phyloP scores from a whole-genome alignment of 257 asterid genomes.

The Primulina huaijiensis region DNA sequence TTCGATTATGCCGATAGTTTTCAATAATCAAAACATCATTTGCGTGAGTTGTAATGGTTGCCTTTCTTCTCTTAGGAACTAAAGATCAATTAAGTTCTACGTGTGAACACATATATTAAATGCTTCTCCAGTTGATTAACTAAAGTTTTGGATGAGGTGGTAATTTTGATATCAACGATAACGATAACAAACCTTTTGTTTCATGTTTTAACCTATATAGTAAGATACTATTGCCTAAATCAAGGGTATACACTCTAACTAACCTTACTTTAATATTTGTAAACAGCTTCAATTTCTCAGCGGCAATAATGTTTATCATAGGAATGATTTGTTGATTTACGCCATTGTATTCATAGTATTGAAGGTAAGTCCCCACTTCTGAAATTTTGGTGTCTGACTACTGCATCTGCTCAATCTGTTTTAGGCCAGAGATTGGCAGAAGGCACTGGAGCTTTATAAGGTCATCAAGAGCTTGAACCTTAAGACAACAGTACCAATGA shows the following conservation, averaged over 20 bases:
- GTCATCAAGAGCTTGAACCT: slow-evolving; percentile 58
- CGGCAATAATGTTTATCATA: slow-evolving; percentile 18
- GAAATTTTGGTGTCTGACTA: slow-evolving; percentile 13
- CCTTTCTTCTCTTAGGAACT: slow-evolving; percentile 15
- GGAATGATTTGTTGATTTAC: slow-evolving; percentile 12
- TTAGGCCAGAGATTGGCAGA: slow-evolving; percentile 86
- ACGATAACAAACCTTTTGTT: not conserved
- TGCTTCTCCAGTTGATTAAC: too few relatives aligned
- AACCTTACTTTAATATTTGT: slow-evolving; percentile 8
- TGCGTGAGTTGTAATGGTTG: not conserved
- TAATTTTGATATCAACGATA: too few relatives aligned
- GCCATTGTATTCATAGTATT: slow-evolving; percentile 5
- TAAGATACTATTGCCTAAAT: slow-evolving; percentile 5
- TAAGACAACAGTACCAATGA: slow-evolving; percentile 78
- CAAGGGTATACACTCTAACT: not conserved
- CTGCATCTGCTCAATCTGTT: slow-evolving; percentile 26
- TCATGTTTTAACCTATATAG: not conserved
- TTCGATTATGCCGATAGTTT: not conserved
- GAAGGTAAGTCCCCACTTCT: not conserved
- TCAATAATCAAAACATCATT: slow-evolving; percentile 1
- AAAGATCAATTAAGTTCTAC: not conserved
- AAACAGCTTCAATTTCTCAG: slow-evolving; percentile 1
- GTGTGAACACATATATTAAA: too few relatives aligned
- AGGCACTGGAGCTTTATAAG: slow-evolving; percentile 78
- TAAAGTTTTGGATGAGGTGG: too few relatives aligned